Evolutionary conservation across 192 early-diverging fungal genomes (phyloP), one percentile per base, ranked within the genome.

Genomic region (Podila verticillata): DNA sequence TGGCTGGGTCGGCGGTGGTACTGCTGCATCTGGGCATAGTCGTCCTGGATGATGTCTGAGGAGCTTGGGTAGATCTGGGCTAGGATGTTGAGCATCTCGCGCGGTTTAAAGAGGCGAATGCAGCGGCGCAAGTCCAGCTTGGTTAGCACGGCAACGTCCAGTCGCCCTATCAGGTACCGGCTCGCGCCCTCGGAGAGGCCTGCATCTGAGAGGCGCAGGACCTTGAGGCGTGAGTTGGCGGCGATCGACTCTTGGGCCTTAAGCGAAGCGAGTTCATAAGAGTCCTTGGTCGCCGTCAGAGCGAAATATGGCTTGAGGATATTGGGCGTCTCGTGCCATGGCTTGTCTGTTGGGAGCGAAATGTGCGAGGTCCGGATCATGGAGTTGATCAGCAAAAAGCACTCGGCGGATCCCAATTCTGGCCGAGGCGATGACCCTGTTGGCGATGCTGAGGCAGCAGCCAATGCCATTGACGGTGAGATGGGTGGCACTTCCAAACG

Each of bases 51-150:
- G 4, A 19, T 5, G 24, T 74, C 61, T 9, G 65, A 44, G 3
- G 73, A 66, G 60, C 66, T 66, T 5, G 65, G 64, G 12, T 60
- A 74, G 2, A 74, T 32, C 6, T 61, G 48, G 5, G 51, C 29
- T 2, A 74, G 59, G 7, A 74, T 68, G 12, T 30, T 57, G 30
- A 74, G 44, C 12, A 74, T 68, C 66, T 74, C 73, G 5, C 60
- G 60, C 13, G 73, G 65, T 61, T 74, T 74, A 51, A 74, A 74
- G 36, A 74, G 35, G 10, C 66, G 65, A n/a, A 73, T 57, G 30
- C 73, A 74, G 26, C 65, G 48, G n/a, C 65, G 48, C 57, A 74
- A 36, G 57, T 74, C 73, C 60, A 74, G 7, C 30, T 63, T 74
- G 4, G 65, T 68, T 39, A 74, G 13, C 22, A 74, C 51, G 35